phyloP scores from a whole-genome alignment of 345 rosid species.

The Abelmoschus esculentus region DNA sequence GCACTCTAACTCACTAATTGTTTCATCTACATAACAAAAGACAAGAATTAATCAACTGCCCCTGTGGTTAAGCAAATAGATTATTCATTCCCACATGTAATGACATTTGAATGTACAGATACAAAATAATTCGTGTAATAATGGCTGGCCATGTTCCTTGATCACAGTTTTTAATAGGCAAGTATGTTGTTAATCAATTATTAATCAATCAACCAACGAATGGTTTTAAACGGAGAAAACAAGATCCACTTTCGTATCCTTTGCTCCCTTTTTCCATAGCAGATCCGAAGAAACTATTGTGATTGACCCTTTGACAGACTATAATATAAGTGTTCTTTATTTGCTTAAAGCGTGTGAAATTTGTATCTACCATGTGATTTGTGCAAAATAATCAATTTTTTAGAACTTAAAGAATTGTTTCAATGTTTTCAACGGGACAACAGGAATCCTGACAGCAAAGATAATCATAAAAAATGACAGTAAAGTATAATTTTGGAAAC shows the following conservation, averaged over 20 bases:
- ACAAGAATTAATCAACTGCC: background rate
- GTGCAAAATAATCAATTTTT: background rate
- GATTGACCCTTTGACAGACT: background rate
- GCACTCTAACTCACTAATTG: background rate
- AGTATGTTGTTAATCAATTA: too few species aligned
- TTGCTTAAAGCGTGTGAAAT: background rate
- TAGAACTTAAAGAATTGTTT: background rate
- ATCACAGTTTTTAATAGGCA: too few species aligned
- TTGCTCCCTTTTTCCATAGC: background rate
- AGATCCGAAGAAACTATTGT: background rate
- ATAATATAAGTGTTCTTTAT: background rate
- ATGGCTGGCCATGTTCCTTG: background rate
- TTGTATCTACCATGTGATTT: background rate
- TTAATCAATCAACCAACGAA: too few species aligned
- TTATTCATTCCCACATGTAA: background rate
- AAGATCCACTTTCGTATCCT: too few species aligned
- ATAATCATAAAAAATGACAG: background rate
- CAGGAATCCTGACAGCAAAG: background rate
- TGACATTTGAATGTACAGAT: too few species aligned
- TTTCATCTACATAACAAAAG: background rate
- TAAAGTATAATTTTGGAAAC: background rate
- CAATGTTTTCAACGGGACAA: background rate
- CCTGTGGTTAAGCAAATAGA: background rate
- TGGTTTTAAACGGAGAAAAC: too few species aligned
- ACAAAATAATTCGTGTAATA: background rate